Evolutionary conservation across 768 basidiomycete species (phyloP), one percentile per base, ranked within the genome.

Genomic region (Lactarius quietus): DNA sequence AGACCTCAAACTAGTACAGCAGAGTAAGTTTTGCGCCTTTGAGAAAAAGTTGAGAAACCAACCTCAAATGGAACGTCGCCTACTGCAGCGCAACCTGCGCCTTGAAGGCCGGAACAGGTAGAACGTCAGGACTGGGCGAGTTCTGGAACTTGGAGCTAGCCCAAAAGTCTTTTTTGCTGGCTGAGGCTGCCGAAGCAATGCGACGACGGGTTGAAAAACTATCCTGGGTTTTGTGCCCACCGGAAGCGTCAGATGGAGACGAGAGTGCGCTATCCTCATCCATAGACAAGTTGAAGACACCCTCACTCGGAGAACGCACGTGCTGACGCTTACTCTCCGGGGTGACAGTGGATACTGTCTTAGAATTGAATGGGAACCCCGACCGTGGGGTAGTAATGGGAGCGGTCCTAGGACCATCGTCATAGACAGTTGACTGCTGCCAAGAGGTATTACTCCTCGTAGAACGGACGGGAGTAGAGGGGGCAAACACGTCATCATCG

Each of bases 131-230:
- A 71, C 87, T 90, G 18, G 90, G 90, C 64, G 89, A 90, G 79
- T 91, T 92, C 81, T 92, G 90, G 84, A 91, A 92, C 72, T 82
- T 79, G 36, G 89, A 91, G 72, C 89, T 91, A 69, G 90, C 90
- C 75, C 89, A 92, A 73, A 84, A 90, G 63, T 70, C 68, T 53
- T 56, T 57, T 63, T 61, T 48, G 38, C 29, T 3, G 28, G 64
- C 68, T 7, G 69, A 65, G 17, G 61, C 29, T 31, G 58, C 57
- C 1, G 69, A 68, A 56, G 48, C 36, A 29, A 70, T 60, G 26
- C 69, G 69, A 48, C 67, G 59, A 53, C 64, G 57, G 8, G 66
- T n/a, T n/a, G 64, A n/a, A 3, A 68, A 70, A 43, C 74, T 75
- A 65, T 70, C 72, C 63, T 77, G 67, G 69, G 74, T 74, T 70